Evolutionary conservation across 352 stramenopile species (phyloP).

Genomic region (Pythium grandisporangium): DNA sequence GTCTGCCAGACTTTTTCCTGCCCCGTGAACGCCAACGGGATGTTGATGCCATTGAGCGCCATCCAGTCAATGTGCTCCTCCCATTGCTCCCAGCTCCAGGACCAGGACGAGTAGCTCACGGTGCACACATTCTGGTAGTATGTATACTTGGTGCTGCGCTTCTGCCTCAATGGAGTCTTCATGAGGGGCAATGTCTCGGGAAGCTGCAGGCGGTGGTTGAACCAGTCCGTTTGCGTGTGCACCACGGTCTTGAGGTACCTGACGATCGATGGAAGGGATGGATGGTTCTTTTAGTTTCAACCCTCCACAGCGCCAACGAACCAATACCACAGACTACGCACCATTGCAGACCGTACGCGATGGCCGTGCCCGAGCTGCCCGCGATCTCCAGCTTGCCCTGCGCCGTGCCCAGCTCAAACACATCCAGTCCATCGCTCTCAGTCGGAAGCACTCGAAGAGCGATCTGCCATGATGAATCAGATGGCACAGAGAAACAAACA

Average conservation of each 20-base stretch:
- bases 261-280: too few species aligned
- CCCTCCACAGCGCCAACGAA: not conserved
- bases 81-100: conserved; percentile 85
- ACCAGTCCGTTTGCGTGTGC: conserved; percentile 75
- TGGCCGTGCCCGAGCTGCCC: conserved; percentile 48
- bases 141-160: conserved; percentile 65
- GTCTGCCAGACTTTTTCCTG: conserved; percentile 87
- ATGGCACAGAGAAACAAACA: too few species aligned
- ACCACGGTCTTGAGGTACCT: conserved; percentile 62
- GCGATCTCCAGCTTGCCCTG: conserved; percentile 25
- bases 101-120: conserved; percentile 86
- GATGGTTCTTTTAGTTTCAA: too few species aligned
- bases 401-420: conserved; percentile 42
- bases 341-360: conserved; percentile 67
- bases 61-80: conserved; percentile 91
- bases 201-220: conserved; percentile 63
- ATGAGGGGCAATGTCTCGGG: conserved; percentile 39
- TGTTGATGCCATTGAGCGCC: conserved; percentile 89
- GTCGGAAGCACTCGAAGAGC: conserved; percentile 29
- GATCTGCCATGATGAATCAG: too few species aligned
- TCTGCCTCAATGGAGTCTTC: conserved; percentile 20
- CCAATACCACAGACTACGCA: not conserved
- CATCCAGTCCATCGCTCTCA: conserved; percentile 34
- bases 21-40: conserved; percentile 84
- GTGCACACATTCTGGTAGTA: conserved; percentile 93